Base-by-base conservation (phyloP, 2,329 filamentous ascomycete species). In the Neofusicoccum umdonicola region DNA sequence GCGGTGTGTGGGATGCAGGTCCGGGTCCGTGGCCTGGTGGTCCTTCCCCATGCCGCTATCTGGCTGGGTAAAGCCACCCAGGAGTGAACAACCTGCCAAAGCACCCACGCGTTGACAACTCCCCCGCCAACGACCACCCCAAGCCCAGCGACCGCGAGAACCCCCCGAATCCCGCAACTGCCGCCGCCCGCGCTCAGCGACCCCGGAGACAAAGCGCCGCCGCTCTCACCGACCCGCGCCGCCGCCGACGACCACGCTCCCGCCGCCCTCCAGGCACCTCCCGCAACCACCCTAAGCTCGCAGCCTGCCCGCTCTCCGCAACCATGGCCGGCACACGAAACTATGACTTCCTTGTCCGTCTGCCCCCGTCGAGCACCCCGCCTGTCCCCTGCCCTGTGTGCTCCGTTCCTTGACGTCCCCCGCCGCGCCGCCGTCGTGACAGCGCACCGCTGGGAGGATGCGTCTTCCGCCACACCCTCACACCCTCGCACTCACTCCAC, bases 321-420 rank as follows among this genome's bases (percentile, higher is more conserved):
- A 78, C 68, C 69, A 99, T 99, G 95, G 93, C 95, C 75, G 92
- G 91, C 80, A 96, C 94, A 85, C 89, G 95, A 81, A 99, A 99
- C 85, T 99, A 99, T 82, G 95, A 99, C 81, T 98, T 98, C 81
- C 86, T 99, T 82, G 94, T 98, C 89, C 76, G 89, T 80, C 67
- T 56, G 51, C 67, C 68, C 66, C 67, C 48, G 13, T 60, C 61
- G 41, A 31, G 27, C 56, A 19, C 27, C 27, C 31, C 56, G 17
- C 66, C 69, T 61, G 65, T 66, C 66, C 65, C 63, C 64, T 51
- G 63, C 63, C 52, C 45, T 39, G 35, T 37, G 48, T 39, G 17
- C 41, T 39, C 61, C 17, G 39, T 34, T 39, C 31, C 54, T 45
- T 57, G 54, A 34, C 39, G 15, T 57, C 54, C 62, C 47, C 39